These are phyloP conservation scores for Dactylellina haptotyla DNA, from an alignment of 2,329 filamentous ascomycete genomes.

Conservation along the genomic window DNA sequence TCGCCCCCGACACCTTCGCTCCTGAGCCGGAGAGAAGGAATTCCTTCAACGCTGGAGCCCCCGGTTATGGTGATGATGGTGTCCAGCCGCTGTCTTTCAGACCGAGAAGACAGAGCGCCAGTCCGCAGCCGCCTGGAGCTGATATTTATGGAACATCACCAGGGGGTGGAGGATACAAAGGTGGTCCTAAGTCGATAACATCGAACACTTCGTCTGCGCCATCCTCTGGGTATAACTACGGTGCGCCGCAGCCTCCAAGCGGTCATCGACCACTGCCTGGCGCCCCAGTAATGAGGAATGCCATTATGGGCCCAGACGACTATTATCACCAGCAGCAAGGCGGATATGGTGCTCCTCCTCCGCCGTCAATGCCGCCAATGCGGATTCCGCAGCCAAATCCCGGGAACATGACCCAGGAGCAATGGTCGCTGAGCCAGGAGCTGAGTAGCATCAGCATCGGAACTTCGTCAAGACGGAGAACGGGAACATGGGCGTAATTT, in stretches of 20 bases:
- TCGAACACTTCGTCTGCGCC: slow-evolving; percentile 23
- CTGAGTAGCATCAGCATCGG: slow-evolving; percentile 51
- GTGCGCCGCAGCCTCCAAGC: neutral
- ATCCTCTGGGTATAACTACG: slow-evolving; percentile 37
- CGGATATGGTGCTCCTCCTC: slow-evolving; percentile 4
- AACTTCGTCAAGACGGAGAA: slow-evolving; percentile 34
- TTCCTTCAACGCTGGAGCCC: slow-evolving; percentile 15
- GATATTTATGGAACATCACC: slow-evolving; percentile 43
- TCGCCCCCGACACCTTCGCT: slow-evolving; percentile 56
- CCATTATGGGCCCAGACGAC: slow-evolving; percentile 50
- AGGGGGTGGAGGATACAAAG: slow-evolving; percentile 22
- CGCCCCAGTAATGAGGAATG: slow-evolving; percentile 46
- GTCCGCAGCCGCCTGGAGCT: slow-evolving; percentile 30
- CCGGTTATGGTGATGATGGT: neutral
- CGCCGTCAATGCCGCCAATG: slow-evolving; percentile 12
- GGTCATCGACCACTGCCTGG: slow-evolving; percentile 44
- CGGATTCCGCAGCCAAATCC: slow-evolving; percentile 30
- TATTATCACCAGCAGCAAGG: slow-evolving; percentile 40
- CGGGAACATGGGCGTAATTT: slow-evolving; percentile 43
- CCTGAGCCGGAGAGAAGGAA: slow-evolving; percentile 56
- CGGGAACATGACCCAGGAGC: slow-evolving; percentile 41
- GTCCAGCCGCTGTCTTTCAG: slow-evolving; percentile 37
- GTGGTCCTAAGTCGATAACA: slow-evolving; percentile 21
- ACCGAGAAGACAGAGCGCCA: slow-evolving; percentile 43
- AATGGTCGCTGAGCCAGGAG: slow-evolving; percentile 53